phyloP scores from a whole-genome alignment of 108 stramenopile species.

The Nitzschia palea region DNA sequence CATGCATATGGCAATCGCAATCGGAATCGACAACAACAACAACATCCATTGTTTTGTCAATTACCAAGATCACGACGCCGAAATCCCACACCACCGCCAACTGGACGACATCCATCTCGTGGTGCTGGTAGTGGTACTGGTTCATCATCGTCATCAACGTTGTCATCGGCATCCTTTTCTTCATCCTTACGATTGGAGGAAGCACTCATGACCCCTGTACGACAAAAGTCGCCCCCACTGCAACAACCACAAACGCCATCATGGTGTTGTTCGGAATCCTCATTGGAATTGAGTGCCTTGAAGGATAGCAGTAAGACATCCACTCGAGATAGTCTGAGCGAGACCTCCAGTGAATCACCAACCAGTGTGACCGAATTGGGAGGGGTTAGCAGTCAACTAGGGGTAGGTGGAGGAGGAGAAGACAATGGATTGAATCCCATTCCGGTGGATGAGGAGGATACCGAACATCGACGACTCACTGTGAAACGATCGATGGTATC shows the following conservation, averaged over 20 bases:
- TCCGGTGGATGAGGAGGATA: not conserved
- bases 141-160: no score
- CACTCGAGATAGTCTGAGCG: not conserved
- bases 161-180: no score
- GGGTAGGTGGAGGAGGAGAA: not conserved
- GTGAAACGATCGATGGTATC: not conserved
- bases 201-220: no score
- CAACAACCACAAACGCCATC: no score
- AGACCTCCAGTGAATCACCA: constrained; percentile 12
- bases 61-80: not conserved
- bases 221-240: no score
- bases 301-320: not conserved
- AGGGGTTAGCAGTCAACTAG: not conserved
- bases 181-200: no score
- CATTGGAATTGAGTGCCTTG: not conserved
- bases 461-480: not conserved
- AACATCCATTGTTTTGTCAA: not conserved
- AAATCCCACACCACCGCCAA: no score
- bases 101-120: no score
- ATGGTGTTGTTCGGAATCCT: no score
- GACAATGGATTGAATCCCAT: not conserved
- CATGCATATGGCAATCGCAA: no score
- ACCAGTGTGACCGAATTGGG: not conserved
- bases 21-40: constrained; percentile 6
- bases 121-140: no score